phyloP scores from a whole-genome alignment of 73 alveolate species.

The Stentor coeruleus region DNA sequence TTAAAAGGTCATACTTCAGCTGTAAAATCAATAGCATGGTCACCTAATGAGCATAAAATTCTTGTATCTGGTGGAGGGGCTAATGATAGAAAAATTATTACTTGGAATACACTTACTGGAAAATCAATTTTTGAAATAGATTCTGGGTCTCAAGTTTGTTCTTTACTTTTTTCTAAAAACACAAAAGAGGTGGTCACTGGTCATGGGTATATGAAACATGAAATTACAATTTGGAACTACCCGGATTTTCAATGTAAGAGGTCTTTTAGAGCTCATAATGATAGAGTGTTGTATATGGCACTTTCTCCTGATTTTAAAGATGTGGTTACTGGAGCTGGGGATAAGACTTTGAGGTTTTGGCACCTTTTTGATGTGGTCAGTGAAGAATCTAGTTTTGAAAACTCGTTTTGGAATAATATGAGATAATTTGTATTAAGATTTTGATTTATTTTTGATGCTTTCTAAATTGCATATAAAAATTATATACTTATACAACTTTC shows the following conservation, averaged over 20 bases:
- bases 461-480: no score
- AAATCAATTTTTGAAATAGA: background rate
- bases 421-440: background rate
- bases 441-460: no score
- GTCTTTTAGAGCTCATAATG: background rate
- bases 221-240: background rate
- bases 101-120: background rate
- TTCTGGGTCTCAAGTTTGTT: background rate
- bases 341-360: background rate
- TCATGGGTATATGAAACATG: background rate
- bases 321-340: background rate
- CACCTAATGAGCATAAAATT: background rate
- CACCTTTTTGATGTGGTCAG: background rate
- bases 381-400: no score
- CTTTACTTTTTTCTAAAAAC: background rate
- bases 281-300: background rate
- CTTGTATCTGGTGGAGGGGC: background rate
- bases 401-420: background rate
- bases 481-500: no score
- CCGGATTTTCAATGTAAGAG: background rate
- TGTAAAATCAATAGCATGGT: background rate
- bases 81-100: background rate
- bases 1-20: background rate
- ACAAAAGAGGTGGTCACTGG: background rate
- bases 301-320: background rate